Percentiles rank a stretch among this genome's conserved stretches.
phyloP scores from a whole-genome alignment of 2,329 filamentous ascomycete species.

The Botrytis aclada region DNA sequence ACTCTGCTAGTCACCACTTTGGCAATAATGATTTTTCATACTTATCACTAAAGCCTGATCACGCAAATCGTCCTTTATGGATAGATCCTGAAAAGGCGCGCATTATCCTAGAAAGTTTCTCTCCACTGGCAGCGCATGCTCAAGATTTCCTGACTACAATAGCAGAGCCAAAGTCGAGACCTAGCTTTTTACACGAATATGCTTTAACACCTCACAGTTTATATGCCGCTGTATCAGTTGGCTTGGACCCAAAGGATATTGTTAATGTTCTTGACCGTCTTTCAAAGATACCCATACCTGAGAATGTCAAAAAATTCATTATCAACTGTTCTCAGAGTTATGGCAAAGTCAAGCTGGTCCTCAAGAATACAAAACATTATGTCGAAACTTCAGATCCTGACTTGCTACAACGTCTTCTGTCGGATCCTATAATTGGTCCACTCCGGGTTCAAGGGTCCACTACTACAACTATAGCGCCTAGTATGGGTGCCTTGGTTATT shows the following conservation, averaged over 20 bases:
- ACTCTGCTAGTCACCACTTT: slow-evolving; percentile 39
- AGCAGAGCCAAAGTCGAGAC: slow-evolving; percentile 86
- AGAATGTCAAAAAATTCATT: slow-evolving; percentile 75
- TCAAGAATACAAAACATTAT: slow-evolving; percentile 93
- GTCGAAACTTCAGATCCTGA: slow-evolving; percentile 87
- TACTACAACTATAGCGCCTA: slow-evolving; percentile 77
- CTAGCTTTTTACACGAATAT: slow-evolving; percentile 91
- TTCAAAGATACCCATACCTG: slow-evolving; percentile 82
- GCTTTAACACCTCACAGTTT: slow-evolving; percentile 86
- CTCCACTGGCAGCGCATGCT: slow-evolving; percentile 77
- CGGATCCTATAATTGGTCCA: slow-evolving; percentile 77
- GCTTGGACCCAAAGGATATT: slow-evolving; percentile 85
- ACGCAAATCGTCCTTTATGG: slow-evolving; percentile 87
- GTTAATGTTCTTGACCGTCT: slow-evolving; percentile 84
- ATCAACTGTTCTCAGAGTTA: slow-evolving; percentile 80
- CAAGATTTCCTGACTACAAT: slow-evolving; percentile 96
- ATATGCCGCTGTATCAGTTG: slow-evolving; percentile 92
- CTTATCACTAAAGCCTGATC: slow-evolving; percentile 79
- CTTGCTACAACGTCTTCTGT: slow-evolving; percentile 81
- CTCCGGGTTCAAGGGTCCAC: slow-evolving; percentile 68
- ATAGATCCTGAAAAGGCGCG: slow-evolving; percentile 83
- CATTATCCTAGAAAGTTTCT: slow-evolving; percentile 94
- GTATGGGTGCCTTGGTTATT: slow-evolving; percentile 84
- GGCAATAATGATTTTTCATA: slow-evolving; percentile 67
- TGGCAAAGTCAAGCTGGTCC: slow-evolving; percentile 90